phyloP scores from a whole-genome alignment of 805 yeast genomes.

The Teunomyces panamensis region DNA sequence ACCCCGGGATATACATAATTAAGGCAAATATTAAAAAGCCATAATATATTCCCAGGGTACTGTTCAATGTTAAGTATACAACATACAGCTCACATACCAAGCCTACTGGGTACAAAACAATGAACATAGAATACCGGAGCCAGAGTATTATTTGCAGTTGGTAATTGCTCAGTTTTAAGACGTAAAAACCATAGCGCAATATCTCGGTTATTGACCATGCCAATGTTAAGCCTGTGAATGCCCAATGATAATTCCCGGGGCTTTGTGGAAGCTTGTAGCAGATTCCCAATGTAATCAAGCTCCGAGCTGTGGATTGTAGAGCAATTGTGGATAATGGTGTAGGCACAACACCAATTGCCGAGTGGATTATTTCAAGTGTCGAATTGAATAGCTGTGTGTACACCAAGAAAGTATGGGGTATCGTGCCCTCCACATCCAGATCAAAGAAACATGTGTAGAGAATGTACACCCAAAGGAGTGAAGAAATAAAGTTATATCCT shows the following conservation, averaged over 20 bases:
- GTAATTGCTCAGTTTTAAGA: not conserved
- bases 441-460: not conserved
- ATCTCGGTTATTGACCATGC: not conserved
- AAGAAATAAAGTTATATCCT: not conserved
- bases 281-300: not conserved
- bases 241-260: not conserved
- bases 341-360: not conserved
- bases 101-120: not conserved
- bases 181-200: not conserved
- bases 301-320: not conserved
- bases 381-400: not conserved
- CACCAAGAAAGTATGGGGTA: not conserved
- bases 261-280: not conserved
- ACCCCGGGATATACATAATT: conserved; percentile 30
- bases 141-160: not conserved
- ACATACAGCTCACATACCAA: not conserved
- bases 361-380: not conserved
- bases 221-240: not conserved
- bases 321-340: not conserved
- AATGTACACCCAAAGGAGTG: not conserved
- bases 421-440: not conserved
- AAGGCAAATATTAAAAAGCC: conserved; percentile 21
- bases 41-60: conserved; percentile 9
- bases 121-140: not conserved
- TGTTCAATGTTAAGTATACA: not conserved